Conservation (phyloP, 2,329 filamentous ascomycete genomes). For the Pyricularia pennisetigena region DNA sequence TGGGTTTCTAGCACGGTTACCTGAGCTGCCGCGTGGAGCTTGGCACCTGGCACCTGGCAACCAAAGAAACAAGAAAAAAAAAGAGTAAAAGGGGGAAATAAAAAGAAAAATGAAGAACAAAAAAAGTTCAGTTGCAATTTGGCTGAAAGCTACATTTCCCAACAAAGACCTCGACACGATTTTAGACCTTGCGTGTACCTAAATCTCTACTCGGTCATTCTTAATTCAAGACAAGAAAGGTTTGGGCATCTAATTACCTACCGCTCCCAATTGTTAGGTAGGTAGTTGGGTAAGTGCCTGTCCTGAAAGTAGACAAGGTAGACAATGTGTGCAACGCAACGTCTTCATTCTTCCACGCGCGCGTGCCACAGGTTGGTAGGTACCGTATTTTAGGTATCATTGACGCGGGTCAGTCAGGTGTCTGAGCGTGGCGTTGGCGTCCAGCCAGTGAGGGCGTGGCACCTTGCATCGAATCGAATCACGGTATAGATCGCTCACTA, state of each 20-base stretch:
- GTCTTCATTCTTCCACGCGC: neutral
- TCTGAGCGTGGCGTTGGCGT: neutral
- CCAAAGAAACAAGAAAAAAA: neutral
- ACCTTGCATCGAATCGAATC: neutral
- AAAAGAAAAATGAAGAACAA: neutral
- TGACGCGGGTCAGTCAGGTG: neutral
- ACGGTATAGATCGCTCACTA: neutral
- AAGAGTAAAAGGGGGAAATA: neutral
- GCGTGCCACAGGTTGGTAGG: neutral
- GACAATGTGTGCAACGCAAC: no score
- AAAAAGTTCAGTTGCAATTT: neutral
- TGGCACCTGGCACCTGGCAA: slow-evolving; percentile 1
- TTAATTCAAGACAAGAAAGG: neutral
- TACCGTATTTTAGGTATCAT: neutral
- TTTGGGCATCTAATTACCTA: neutral
- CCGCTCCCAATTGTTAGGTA: neutral
- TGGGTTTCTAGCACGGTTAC: neutral
- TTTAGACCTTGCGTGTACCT: no score
- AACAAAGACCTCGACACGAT: no score
- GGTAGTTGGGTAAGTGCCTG: neutral
- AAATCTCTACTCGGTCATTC: neutral
- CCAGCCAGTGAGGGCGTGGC: neutral
- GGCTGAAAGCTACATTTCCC: neutral
- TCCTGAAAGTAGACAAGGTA: no score
- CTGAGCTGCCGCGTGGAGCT: slow-evolving; percentile 2